phyloP scores from a whole-genome alignment of 805 yeast genomes.

The Candida anglica region DNA sequence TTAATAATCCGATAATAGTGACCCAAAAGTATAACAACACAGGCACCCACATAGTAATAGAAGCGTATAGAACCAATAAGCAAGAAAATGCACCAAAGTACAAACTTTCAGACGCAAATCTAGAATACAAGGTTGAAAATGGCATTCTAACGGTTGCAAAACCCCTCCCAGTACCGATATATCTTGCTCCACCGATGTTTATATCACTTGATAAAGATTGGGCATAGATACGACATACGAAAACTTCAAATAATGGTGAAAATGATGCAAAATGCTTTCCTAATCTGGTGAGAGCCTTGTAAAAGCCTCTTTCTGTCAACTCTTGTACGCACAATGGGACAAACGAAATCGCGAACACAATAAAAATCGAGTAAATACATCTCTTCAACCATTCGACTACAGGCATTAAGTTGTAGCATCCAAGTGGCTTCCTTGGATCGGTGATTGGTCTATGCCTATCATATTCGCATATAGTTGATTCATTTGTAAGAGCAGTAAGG shows the following conservation, averaged over 20 bases:
- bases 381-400: conserved; percentile 80
- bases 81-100: conserved; percentile 58
- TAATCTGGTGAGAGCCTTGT: conserved; percentile 70
- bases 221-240: conserved; percentile 76
- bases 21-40: conserved; percentile 69
- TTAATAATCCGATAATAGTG: conserved; percentile 58
- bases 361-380: conserved; percentile 75
- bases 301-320: conserved; percentile 75
- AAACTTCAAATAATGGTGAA: conserved; percentile 81
- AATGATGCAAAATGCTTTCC: conserved; percentile 63
- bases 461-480: conserved; percentile 64
- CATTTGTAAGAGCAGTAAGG: conserved; percentile 70
- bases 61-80: conserved; percentile 50
- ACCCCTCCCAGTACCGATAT: conserved; percentile 84
- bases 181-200: conserved; percentile 82
- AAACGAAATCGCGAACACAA: conserved; percentile 77
- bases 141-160: conserved; percentile 80
- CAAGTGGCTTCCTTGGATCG: conserved; percentile 60
- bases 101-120: conserved; percentile 66
- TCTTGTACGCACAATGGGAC: conserved; percentile 78
- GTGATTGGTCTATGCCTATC: conserved; percentile 63
- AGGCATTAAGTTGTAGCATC: conserved; percentile 72
- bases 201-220: conserved; percentile 67
- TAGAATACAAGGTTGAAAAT: conserved; percentile 66
- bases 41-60: conserved; percentile 59